Conservation (phyloP, 805 yeast genomes). For the Yarrowia yakushimensis region DNA sequence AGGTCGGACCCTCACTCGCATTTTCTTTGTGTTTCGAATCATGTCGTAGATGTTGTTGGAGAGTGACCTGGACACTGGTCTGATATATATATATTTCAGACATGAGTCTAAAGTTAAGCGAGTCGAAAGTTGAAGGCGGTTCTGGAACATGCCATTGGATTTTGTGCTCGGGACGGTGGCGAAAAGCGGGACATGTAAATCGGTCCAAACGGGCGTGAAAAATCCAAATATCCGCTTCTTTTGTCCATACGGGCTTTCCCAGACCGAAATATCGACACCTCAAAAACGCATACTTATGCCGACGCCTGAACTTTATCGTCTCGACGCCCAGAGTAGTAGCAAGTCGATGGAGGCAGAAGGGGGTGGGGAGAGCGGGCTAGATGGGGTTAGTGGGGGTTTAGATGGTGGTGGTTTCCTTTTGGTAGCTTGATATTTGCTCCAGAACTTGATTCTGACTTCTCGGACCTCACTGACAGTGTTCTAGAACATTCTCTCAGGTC, state of each 20-base stretch:
- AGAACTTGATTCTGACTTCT: no score
- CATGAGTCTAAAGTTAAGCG: neutral
- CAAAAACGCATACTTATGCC: neutral
- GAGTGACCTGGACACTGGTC: neutral
- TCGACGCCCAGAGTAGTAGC: neutral
- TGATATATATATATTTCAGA: neutral
- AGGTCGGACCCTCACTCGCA: constrained; percentile 1
- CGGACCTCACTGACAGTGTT: no score
- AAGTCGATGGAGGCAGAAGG: no score
- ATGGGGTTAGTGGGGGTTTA: no score
- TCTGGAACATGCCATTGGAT: neutral
- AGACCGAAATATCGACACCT: neutral
- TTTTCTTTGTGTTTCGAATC: constrained; percentile 13
- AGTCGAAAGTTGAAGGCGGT: constrained; percentile 16
- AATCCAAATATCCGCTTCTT: neutral
- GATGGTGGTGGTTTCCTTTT: no score
- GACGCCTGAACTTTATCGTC: constrained; percentile 11
- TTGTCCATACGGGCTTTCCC: neutral
- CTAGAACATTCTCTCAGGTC: no score
- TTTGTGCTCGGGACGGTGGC: no score
- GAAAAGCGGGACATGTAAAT: no score
- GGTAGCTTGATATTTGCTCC: no score
- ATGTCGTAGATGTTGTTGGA: neutral
- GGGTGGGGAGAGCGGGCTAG: no score
- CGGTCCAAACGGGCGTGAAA: neutral